A percentile compares a stretch with the other conserved stretches of the same genome.
phyloP scores from a whole-genome alignment of 371 early-diverging fungal species.

The Mortierella sp. region DNA sequence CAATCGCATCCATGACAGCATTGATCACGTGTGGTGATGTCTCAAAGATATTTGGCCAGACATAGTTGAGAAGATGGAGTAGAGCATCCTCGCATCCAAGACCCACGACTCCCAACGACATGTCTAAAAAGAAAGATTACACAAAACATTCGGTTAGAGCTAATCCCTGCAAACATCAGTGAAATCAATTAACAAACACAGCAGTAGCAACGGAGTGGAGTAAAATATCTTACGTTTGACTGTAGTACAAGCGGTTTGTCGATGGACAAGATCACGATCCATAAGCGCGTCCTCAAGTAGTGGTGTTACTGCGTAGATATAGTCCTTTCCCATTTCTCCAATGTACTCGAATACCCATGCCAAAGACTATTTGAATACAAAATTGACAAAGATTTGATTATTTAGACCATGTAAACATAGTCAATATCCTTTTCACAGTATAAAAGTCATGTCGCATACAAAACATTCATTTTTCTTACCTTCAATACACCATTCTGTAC shows the following conservation, averaged over 20 bases:
- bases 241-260: slow-evolving; percentile 96
- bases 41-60: slow-evolving; percentile 99
- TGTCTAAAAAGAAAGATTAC: slow-evolving; percentile 61
- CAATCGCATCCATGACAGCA: slow-evolving; percentile 97
- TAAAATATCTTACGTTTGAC: slow-evolving; percentile 72
- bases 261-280: slow-evolving; percentile 97
- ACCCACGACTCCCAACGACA: slow-evolving; percentile 93
- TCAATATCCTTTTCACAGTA: neutral
- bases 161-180: neutral
- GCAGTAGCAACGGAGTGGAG: neutral
- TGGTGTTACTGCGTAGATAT: slow-evolving; percentile 95
- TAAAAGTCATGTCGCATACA: neutral
- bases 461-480: slow-evolving; percentile 27
- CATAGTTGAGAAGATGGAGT: slow-evolving; percentile 93
- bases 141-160: neutral
- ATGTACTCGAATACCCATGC: slow-evolving; percentile 98
- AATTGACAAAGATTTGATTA: neutral
- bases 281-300: slow-evolving; percentile 97
- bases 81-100: slow-evolving; percentile 95
- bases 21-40: slow-evolving; percentile 96
- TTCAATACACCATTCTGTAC: slow-evolving; percentile 99
- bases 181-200: neutral
- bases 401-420: neutral
- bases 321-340: slow-evolving; percentile 96
- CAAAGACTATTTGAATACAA: slow-evolving; percentile 64